Evolutionary conservation across 352 stramenopile species (phyloP), one percentile per base, ranked within the genome.

Genomic region (Peronospora belbahrii): DNA sequence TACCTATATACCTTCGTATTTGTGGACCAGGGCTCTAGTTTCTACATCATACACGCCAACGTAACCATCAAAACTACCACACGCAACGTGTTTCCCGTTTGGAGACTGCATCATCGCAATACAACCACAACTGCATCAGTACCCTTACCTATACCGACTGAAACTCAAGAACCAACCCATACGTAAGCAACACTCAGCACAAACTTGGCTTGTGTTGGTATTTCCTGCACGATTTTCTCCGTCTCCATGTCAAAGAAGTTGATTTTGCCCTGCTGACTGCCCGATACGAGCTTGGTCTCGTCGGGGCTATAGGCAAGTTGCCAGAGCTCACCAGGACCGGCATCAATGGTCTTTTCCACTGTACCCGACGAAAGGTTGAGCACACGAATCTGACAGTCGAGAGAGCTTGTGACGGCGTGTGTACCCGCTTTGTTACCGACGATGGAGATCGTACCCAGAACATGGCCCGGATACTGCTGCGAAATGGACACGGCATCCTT

Each of bases 41-140:
- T 94, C 79, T 7, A 88, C 52, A 39, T 93, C 81, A 54, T 85
- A 94, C 14, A 94, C 77, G n/a, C 78, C 80, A 7, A 94, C 83
- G 44, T 86, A 81, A 9, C 83, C 83, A 30, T 90, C 74, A 48
- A 89, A 91, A 11, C 74, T 71, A 18, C 81, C 77, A 41, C 75
- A 92, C 34, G 81, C 83, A 19, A 94, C 65, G 23, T 88, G 78
- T 33, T 90, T 92, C 6, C 83, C 82, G 47, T 92, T 67, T 1
- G 82, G 79, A 19, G 79, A 89, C 79, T 90, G 24, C 28, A 40
- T 0, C 35, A 44, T 14, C 9, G 17, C 2, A 47, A 30, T 30
- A 42, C 15, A 24, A 43, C 43, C 18, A 25, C 11, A 10, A 56
- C 42, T 25, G 8, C 20, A 44, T 38, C 6, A 50, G 41, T 45